Evolutionary conservation across 2,329 filamentous ascomycete genomes (phyloP), one percentile per base, ranked within the genome.

Genomic region (Acrodontium crateriforme): DNA sequence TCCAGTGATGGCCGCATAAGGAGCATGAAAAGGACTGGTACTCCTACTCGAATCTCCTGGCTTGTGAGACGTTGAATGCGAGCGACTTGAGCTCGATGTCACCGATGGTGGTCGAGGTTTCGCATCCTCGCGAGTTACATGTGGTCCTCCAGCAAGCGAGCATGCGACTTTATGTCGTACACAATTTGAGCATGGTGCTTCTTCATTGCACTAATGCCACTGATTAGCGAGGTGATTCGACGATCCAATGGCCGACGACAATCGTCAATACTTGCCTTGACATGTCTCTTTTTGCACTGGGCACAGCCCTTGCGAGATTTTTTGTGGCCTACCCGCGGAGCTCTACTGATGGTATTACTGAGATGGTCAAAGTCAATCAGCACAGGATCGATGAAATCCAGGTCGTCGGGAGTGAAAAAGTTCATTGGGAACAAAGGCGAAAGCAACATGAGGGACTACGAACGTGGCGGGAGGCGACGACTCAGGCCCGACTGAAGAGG

Each of bases 241-340:
- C 20, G 8, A n/a, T n/a, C n/a, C n/a, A n/a, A n/a, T n/a, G n/a
- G n/a, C n/a, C n/a, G n/a, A n/a, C n/a, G n/a, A n/a, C n/a, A n/a
- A n/a, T 8, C 10, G 20, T 8, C 13, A 10, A 12, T 22, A 22
- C 20, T 22, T 36, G 46, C 45, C 39, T 49, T 50, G 11, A 50
- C 46, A 35, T 48, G 46, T 25, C 47, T 25, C 24, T 39, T 36
- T 28, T 50, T 50, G 29, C 47, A 50, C 27, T 50, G 47, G 14
- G 44, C 42, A 27, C 47, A 50, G 9, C 46, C 46, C 17, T 41
- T 40, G 16, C 44, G 31, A 12, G 38, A 42, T 27, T 47, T 47
- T 36, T 44, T 45, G 20, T 47, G 43, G 6, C 44, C 44, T 14
- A 46, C 37, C 10, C 46, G 38, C 14, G 46, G 46, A 24, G 44